phyloP scores from a whole-genome alignment of 2,329 filamentous ascomycete genomes.

The Incumbomyces lentus region DNA sequence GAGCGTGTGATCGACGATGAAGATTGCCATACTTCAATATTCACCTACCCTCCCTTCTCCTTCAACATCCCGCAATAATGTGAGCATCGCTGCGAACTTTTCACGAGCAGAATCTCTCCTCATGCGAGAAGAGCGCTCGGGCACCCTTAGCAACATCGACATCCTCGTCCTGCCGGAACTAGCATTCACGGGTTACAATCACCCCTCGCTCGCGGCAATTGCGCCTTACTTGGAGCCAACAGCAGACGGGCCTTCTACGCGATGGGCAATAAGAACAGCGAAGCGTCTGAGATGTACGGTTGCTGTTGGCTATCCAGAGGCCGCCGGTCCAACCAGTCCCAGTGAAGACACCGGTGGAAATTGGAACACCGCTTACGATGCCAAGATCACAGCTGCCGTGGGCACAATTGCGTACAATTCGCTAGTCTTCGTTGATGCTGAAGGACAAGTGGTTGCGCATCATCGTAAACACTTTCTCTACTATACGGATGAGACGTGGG shows the following conservation, averaged over 20 bases:
- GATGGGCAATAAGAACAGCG: conserved; percentile 50
- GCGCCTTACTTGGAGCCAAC: conserved; percentile 50
- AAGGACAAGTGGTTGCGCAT: conserved; percentile 45
- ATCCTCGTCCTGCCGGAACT: conserved; percentile 53
- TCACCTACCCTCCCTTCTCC: conserved; percentile 29
- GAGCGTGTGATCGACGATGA: conserved; percentile 25
- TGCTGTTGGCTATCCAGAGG: conserved; percentile 55
- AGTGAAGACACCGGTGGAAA: conserved; percentile 10
- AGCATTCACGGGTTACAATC: conserved; percentile 56
- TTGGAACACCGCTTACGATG: conserved; percentile 18
- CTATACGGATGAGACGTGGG: conserved; percentile 58
- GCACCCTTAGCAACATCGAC: conserved; percentile 33
- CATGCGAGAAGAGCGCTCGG: conserved; percentile 24
- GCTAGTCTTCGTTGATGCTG: conserved; percentile 46
- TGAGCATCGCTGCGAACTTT: conserved; percentile 36
- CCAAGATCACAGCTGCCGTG: conserved; percentile 12
- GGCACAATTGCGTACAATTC: conserved; percentile 42
- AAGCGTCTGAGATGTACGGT: conserved; percentile 46
- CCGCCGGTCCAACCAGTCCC: conserved; percentile 17
- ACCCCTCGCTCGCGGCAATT: conserved; percentile 47
- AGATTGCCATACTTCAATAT: conserved; percentile 39
- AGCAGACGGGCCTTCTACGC: conserved; percentile 42
- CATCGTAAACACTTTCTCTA: conserved; percentile 58
- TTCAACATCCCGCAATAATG: conserved; percentile 1
- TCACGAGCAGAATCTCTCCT: conserved; percentile 33